Percentiles rank a stretch among this genome's conserved stretches.
Conservation (phyloP, 164 flowering plant genomes). For the Umbilicus rupestris region DNA sequence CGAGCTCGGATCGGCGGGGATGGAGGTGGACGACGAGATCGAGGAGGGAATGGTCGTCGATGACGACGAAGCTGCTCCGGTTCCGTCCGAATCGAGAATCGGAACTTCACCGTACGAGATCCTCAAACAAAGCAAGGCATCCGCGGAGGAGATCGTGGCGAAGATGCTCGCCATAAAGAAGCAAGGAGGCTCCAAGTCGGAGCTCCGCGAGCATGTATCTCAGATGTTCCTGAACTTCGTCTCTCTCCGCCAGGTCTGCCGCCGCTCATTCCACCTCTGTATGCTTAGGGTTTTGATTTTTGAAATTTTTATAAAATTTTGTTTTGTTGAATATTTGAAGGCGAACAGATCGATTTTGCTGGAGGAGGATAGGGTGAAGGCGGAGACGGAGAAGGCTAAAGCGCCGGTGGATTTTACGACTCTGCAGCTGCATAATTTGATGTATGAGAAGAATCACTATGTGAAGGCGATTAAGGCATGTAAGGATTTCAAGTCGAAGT, state of each 20-base stretch:
- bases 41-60: slow-evolving; percentile 24
- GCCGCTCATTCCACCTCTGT: neutral
- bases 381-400: slow-evolving; percentile 84
- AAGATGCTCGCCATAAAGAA: slow-evolving; percentile 67
- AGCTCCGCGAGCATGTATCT: slow-evolving; percentile 63
- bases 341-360: slow-evolving; percentile 70
- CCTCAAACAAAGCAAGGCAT: slow-evolving; percentile 45
- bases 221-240: slow-evolving; percentile 80
- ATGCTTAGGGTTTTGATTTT: neutral
- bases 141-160: slow-evolving; percentile 70
- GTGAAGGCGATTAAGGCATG: slow-evolving; percentile 92
- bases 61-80: slow-evolving; percentile 11
- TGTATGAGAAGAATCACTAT: slow-evolving; percentile 94
- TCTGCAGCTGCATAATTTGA: slow-evolving; percentile 88
- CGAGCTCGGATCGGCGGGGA: neutral
- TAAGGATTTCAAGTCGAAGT: slow-evolving; percentile 87
- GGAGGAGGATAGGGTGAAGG: slow-evolving; percentile 78
- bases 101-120: slow-evolving; percentile 45
- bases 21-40: slow-evolving; percentile 20
- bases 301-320: neutral
- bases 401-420: slow-evolving; percentile 88
- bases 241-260: slow-evolving; percentile 67
- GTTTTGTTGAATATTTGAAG: slow-evolving; percentile 20
- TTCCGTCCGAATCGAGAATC: slow-evolving; percentile 15
- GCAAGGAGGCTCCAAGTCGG: slow-evolving; percentile 49